Percentiles rank a stretch among this genome's conserved stretches.
Conservation (phyloP, 106 monocot genomes). For the Apostasia shenzhenica region DNA sequence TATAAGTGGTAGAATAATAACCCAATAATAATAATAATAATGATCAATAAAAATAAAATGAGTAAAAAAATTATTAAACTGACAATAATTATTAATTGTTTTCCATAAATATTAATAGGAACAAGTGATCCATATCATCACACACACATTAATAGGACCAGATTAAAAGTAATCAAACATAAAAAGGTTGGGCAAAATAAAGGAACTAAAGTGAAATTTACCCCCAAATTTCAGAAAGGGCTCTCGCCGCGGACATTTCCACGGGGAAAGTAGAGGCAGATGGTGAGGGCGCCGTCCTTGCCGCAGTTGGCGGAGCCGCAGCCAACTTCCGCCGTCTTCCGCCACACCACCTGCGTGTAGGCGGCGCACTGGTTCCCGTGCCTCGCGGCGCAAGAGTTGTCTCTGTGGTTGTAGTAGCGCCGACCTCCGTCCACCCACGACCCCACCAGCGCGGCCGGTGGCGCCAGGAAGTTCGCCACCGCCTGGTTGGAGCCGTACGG, state of each 20-base stretch:
- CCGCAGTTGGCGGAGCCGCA: slow-evolving; percentile 28
- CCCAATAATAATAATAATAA: no score
- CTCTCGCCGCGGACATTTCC: slow-evolving; percentile 26
- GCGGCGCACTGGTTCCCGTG: slow-evolving; percentile 1
- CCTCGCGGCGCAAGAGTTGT: not conserved
- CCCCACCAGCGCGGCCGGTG: not conserved
- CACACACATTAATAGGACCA: no score
- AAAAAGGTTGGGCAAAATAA: no score
- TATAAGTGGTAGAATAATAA: no score
- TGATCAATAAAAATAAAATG: no score
- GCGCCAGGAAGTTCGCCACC: slow-evolving; percentile 18
- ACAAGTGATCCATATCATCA: no score
- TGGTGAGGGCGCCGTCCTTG: slow-evolving; percentile 10
- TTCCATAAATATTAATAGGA: no score
- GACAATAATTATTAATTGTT: no score
- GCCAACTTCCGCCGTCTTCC: slow-evolving; percentile 15
- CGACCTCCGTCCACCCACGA: slow-evolving; percentile 23
- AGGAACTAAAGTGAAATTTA: no score
- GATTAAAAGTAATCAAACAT: no score
- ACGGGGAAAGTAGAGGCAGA: slow-evolving; percentile 38
- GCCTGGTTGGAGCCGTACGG: slow-evolving; percentile 6
- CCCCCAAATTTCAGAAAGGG: slow-evolving; percentile 19
- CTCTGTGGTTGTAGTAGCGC: not conserved
- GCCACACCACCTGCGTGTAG: not conserved
- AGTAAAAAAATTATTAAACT: no score